phyloP scores from a whole-genome alignment of 2,329 filamentous ascomycete species.

The Aspergillus felis region DNA sequence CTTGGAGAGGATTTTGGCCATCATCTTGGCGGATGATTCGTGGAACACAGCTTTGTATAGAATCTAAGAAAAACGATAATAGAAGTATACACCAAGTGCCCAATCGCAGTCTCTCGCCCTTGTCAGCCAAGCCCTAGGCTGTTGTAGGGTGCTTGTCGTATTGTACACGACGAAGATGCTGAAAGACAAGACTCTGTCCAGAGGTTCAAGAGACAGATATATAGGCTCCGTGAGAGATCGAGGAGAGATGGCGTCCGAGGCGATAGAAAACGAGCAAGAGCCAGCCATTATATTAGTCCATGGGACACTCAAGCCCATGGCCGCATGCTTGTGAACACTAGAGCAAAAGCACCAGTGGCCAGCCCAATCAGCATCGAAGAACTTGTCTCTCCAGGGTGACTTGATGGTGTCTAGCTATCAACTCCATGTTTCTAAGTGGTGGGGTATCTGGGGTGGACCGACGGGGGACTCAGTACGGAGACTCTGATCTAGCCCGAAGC shows the following conservation, averaged over 20 bases:
- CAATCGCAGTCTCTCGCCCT: not conserved
- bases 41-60: not conserved
- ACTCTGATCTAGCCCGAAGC: not conserved
- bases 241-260: not conserved
- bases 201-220: not conserved
- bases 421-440: conserved; percentile 25
- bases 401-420: conserved; percentile 12
- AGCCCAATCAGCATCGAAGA: conserved; percentile 2
- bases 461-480: not conserved
- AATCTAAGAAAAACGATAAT: not conserved
- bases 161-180: not conserved
- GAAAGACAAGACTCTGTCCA: not conserved
- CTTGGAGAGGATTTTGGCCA: conserved; percentile 20
- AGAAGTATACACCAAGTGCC: not conserved
- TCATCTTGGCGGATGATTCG: conserved; percentile 15
- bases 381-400: conserved; percentile 10
- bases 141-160: not conserved
- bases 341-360: not conserved
- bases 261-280: conserved; percentile 8
- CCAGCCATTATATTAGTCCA: conserved; percentile 11
- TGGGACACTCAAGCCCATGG: not conserved
- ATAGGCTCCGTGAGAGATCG: not conserved
- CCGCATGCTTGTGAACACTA: not conserved
- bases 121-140: not conserved
- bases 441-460: conserved; percentile 18